Evolutionary conservation across 139 green algal genomes (phyloP).

Genomic region (Chlamydomonas eustigma): DNA sequence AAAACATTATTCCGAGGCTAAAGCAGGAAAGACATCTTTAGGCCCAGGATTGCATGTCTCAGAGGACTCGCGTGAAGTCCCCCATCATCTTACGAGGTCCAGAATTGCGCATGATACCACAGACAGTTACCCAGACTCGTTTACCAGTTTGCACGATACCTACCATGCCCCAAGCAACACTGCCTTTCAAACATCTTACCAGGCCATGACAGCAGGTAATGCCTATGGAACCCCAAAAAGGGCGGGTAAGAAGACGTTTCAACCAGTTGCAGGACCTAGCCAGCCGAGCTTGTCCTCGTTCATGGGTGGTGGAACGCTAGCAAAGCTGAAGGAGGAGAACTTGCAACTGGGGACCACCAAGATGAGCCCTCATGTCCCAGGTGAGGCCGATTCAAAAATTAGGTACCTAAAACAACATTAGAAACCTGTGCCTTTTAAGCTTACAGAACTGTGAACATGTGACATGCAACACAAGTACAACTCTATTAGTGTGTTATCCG

Average conservation of each 20-base stretch:
- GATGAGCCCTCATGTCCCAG: constrained; percentile 2
- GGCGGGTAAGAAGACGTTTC: background rate
- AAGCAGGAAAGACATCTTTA: background rate
- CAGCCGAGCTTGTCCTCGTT: background rate
- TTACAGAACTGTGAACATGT: too few species aligned
- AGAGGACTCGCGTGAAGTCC: background rate
- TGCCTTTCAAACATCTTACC: background rate
- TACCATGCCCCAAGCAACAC: background rate
- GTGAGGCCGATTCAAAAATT: too few species aligned
- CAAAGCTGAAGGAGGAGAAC: background rate
- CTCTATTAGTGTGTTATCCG: too few species aligned
- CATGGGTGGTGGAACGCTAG: background rate
- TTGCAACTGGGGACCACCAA: constrained; percentile 13
- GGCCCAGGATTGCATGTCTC: background rate
- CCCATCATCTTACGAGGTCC: background rate
- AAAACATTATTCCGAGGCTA: background rate
- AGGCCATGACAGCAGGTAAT: background rate
- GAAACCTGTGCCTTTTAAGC: too few species aligned
- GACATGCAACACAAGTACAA: too few species aligned
- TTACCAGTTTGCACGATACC: background rate
- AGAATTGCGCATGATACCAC: background rate
- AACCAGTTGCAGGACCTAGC: background rate
- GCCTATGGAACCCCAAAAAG: background rate
- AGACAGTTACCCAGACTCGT: background rate
- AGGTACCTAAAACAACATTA: too few species aligned